phyloP scores from a whole-genome alignment of 129 eudicot genomes.

The Flaveria sonorensis region DNA sequence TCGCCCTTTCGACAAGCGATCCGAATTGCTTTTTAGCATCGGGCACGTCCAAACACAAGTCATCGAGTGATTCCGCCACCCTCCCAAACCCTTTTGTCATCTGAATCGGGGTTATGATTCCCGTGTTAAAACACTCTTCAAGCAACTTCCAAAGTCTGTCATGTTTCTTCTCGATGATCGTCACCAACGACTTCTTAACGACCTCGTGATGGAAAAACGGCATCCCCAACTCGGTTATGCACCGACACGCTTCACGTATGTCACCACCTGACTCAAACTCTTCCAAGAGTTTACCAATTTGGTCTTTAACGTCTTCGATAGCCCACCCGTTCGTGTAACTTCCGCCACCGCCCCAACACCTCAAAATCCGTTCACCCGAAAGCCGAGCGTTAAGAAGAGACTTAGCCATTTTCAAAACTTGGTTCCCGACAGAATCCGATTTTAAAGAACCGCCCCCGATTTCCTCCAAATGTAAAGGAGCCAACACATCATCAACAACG shows the following conservation, averaged over 20 bases:
- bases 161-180: conserved; percentile 67
- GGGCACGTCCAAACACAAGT: conserved; percentile 82
- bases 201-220: conserved; percentile 96
- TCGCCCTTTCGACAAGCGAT: conserved; percentile 50
- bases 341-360: conserved; percentile 98
- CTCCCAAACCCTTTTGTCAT: conserved; percentile 77
- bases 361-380: conserved; percentile 81
- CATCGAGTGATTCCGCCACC: conserved; percentile 75
- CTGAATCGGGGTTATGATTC: conserved; percentile 71
- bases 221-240: conserved; percentile 88
- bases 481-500: conserved; percentile 79
- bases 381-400: conserved; percentile 80
- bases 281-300: conserved; percentile 70
- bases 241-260: conserved; percentile 69
- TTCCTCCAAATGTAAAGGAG: conserved; percentile 81
- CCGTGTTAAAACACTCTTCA: conserved; percentile 57
- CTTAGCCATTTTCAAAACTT: conserved; percentile 67
- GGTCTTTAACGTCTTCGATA: conserved; percentile 87
- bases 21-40: conserved; percentile 72
- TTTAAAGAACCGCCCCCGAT: conserved; percentile 49
- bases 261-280: conserved; percentile 92
- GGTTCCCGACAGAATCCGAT: conserved; percentile 57
- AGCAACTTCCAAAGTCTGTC: conserved; percentile 73
- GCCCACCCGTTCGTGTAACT: conserved; percentile 71
- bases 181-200: conserved; percentile 79